Evolutionary conservation across 208 protist genomes (phyloP), one percentile per base, ranked within the genome.

Genomic region (Trypanosoma theileri): DNA sequence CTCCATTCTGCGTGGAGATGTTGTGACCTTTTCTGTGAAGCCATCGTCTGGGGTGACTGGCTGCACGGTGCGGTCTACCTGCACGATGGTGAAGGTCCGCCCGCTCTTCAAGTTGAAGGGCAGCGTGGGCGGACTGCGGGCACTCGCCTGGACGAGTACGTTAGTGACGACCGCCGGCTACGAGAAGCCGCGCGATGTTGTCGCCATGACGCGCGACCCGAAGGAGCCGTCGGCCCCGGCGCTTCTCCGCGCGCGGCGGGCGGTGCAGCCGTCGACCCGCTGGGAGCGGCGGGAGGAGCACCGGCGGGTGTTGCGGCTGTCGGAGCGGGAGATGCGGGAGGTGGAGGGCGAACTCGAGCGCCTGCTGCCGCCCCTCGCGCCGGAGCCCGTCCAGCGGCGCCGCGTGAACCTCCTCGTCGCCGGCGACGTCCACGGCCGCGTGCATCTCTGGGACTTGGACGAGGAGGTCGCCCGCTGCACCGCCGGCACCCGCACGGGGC

Each of bases 371-470:
- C 81, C 84, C 4, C 75, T 94, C 26, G 70, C 81, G 8, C 21
- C 45, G 11, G 88, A 96, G 66, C 84, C 88, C 12, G 16, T 56
- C 14, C 88, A 94, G 72, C 76, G 75, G 19, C 77, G 80, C 48
- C 85, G 88, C 8, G 75, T 96, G 11, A 91, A 96, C 68, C 51
- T 96, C 14, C 70, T 96, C 42, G 61, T 96, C 11, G 88, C 91
- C 10, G 81, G 88, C 9, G 91, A 96, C 63, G 85, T 72, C 46
- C 63, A 87, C 31, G 91, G 91, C 26, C 81, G 75, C 3, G 70
- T 96, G 52, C 88, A 94, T 65, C 31, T 96, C n/a, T 96, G 91
- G 88, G 89, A 96, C 62, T 71, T 96, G 1, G 86, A 92, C 53
- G 88, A 94, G 69, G 88, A 96, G 66, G 75, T 96, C 31, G 31